Evolutionary conservation across 2,329 filamentous ascomycete genomes (phyloP), one percentile per base, ranked within the genome.

Genomic region (Ophiobolus disseminans): DNA sequence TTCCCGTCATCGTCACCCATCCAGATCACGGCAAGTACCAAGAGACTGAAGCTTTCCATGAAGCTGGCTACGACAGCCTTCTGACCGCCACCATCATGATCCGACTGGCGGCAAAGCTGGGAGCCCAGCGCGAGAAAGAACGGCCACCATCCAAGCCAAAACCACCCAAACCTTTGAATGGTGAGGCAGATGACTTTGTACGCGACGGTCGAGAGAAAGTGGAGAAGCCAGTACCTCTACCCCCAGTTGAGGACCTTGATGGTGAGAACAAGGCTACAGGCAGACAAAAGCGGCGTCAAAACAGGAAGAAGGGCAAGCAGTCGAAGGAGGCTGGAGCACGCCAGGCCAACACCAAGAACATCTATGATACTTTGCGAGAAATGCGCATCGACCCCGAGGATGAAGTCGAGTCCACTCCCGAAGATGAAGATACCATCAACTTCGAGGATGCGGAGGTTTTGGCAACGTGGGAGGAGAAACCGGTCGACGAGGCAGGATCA

Each of bases 51-150:
- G 73, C 75, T 50, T 74, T 78, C 48, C 84, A 87, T 48, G 84
- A 87, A 69, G 84, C 84, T 13, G 84, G 84, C 6, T 87, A 82
- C 55, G 84, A 87, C 63, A 85, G 82, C 65, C 77, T 82, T 50
- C 73, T 86, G 17, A 85, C 84, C 0, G 84, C 83, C 2, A 79
- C 80, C 45, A 75, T 85, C 20, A 81, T 84, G 55, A 75, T 86
- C 41, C 78, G 79, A 44, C 72, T 86, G 3, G 78, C 81, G 7
- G 74, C 78, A 1, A 80, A 81, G 56, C 70, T 85, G 3, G 75
- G 78, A 50, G 67, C 69, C 8, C 72, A 74, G 16, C 41, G 38
- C 26, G 41, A 36, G n/a, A 40, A 38, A 13, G 21, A 45, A 14
- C 20, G 31, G 23, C 34, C 25, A n/a, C 20, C 44, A 39, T 45